Evolutionary conservation across 208 protist species (phyloP).

Genomic region (Phytomonas francai): DNA sequence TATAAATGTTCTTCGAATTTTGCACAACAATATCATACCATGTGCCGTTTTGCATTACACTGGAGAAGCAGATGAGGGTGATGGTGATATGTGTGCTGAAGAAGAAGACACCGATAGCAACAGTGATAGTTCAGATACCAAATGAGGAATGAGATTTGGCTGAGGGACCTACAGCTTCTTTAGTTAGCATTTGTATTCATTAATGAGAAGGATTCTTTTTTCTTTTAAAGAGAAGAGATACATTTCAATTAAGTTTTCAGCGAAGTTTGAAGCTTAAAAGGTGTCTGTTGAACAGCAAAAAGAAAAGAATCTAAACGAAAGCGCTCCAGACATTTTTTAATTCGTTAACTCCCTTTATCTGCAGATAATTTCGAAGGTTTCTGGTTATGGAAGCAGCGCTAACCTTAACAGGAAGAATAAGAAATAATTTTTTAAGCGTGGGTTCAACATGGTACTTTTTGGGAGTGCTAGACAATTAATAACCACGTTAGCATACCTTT

Average conservation of each 20-base stretch:
- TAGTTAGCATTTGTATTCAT: background rate
- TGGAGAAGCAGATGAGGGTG: slow-evolving; percentile 75
- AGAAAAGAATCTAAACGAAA: background rate
- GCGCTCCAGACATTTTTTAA: background rate
- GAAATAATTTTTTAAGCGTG: background rate
- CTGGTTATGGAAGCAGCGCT: background rate
- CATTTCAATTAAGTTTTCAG: background rate
- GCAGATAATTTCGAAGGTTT: background rate
- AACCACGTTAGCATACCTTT: background rate
- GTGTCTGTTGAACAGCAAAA: background rate
- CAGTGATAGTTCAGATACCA: slow-evolving; percentile 44
- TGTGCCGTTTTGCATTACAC: slow-evolving; percentile 81
- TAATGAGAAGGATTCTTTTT: background rate
- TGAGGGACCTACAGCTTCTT: background rate
- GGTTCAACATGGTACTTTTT: background rate
- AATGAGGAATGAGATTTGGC: slow-evolving; percentile 10
- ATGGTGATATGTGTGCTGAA: slow-evolving; percentile 12
- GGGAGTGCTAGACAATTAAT: background rate
- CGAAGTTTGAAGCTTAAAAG: background rate
- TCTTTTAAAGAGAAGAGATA: background rate
- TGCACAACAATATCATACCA: slow-evolving; percentile 70
- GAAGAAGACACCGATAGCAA: slow-evolving; percentile 43
- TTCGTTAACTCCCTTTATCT: background rate
- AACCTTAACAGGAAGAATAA: background rate
- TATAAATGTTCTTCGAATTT: slow-evolving; percentile 32